Evolutionary conservation across 1,284 basidiomycete genomes (phyloP), one percentile per base, ranked within the genome.

Genomic region (Trichosporon sp.): DNA sequence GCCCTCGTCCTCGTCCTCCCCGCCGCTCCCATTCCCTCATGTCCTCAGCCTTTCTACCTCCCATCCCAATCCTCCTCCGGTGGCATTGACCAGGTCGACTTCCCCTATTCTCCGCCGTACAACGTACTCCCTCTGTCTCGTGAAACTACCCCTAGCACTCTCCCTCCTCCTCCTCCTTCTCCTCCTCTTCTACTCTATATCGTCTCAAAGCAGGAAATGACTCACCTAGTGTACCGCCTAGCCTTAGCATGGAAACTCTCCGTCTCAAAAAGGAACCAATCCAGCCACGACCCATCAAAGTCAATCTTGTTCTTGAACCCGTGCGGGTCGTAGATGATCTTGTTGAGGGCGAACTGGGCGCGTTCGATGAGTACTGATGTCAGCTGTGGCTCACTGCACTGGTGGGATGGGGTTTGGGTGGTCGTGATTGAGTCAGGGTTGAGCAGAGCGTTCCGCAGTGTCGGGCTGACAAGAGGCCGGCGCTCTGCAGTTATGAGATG

Each of bases 181-280:
- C 19, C 34, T n/a, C 7, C 4, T 6, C 10, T 36, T 14, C 5
- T 13, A 36, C 4, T 9, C 34, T 14, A 14, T 13, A 6, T 7
- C 34, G 34, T n/a, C 34, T 36, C 34, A 5, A 13, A 13, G 16
- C 23, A n/a, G 27, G n/a, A n/a, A n/a, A n/a, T n/a, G 32, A 73
- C 78, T 67, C 75, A 88, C 92, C 91, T 93, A 21, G 92, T 92
- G 82, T 92, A 97, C 59, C 94, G 85, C 66, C 94, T 84, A 31
- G 93, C 94, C 81, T 94, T 95, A 59, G 95, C 93, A 82, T 99
- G 95, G 78, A 95, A 94, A 1, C 84, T 84, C 82, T 99, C 96
- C 0, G 85, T 97, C 82, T 98, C 95, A 73, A 89, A 89, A 79
- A 99, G 82, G 81, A 99, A 94, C 96, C 96, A 99, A 64, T 95